Conservation (phyloP, 169 alveolate genomes). For the Babesia sp. region DNA sequence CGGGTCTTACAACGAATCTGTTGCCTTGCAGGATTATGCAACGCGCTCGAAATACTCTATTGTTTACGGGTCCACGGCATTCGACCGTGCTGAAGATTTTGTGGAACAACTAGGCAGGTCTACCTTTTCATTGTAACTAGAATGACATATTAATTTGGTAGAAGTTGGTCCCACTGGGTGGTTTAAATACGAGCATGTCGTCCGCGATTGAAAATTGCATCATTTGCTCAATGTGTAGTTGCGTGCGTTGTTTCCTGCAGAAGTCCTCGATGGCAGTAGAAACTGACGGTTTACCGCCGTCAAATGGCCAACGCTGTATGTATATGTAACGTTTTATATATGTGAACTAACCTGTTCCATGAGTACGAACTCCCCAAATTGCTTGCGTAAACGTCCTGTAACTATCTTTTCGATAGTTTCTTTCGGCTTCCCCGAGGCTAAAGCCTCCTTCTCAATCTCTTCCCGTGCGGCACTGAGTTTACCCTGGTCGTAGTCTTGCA, state of each 20-base stretch:
- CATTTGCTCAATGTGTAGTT: conserved; percentile 10
- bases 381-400: conserved; percentile 33
- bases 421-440: conserved; percentile 35
- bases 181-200: conserved; percentile 35
- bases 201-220: conserved; percentile 43
- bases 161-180: conserved; percentile 21
- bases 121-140: conserved; percentile 14
- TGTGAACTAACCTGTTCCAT: conserved; percentile 51
- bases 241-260: background rate
- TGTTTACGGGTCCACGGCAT: conserved; percentile 54
- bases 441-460: conserved; percentile 14
- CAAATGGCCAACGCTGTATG: conserved; percentile 52
- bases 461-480: conserved; percentile 9
- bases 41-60: conserved; percentile 51
- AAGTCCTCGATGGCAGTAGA: conserved; percentile 20
- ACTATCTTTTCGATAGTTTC: conserved; percentile 51
- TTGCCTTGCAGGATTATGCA: conserved; percentile 74
- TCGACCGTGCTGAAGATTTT: conserved; percentile 63
- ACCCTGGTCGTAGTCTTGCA: conserved; percentile 33
- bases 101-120: conserved; percentile 42
- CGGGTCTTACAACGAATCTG: conserved; percentile 80
- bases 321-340: too few relatives aligned
- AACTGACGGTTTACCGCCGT: conserved; percentile 42
- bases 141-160: conserved; percentile 26
- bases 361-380: conserved; percentile 52